These are phyloP conservation scores for Daedaleopsis sinensis DNA, from an alignment of 768 basidiomycete species.

Conservation along the genomic window DNA sequence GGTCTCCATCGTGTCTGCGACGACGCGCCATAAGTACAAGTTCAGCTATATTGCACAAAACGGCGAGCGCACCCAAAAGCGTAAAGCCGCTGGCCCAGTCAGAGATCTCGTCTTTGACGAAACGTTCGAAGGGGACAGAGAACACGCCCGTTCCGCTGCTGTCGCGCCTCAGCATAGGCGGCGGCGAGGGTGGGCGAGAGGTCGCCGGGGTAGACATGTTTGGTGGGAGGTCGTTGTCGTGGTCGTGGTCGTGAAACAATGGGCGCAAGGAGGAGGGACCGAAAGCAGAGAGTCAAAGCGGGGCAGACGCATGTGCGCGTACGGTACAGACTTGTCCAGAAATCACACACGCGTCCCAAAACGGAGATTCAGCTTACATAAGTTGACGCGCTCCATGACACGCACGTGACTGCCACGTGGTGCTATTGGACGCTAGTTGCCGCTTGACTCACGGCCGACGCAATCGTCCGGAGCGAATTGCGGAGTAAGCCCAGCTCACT, in stretches of 20 bases:
- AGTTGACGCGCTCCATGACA: not conserved
- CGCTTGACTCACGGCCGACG: constrained; percentile 21
- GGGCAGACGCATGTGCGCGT: constrained; percentile 19
- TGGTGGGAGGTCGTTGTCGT: constrained; percentile 4
- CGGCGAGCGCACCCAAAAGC: constrained; percentile 62
- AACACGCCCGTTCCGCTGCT: constrained; percentile 56
- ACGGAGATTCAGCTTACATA: constrained; percentile 6
- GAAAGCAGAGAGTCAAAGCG: not conserved
- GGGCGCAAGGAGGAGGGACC: constrained; percentile 2
- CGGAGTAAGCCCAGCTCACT: not conserved
- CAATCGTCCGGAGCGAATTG: constrained; percentile 15
- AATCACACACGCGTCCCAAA: constrained; percentile 4
- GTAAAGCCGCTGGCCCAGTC: constrained; percentile 86
- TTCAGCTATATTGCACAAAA: not conserved
- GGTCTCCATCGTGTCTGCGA: constrained; percentile 87
- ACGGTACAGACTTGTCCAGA: constrained; percentile 16
- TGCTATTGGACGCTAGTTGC: constrained; percentile 10
- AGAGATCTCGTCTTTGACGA: constrained; percentile 71
- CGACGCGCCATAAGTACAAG: constrained; percentile 11
- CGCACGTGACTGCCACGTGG: constrained; percentile 14
- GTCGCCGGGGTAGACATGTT: constrained; percentile 18
- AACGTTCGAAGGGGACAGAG: constrained; percentile 71
- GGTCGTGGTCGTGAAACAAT: constrained; percentile 2
- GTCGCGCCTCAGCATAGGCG: constrained; percentile 23
- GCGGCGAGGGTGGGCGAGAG: constrained; percentile 44